A percentile compares a stretch with the other conserved stretches of the same genome.
Evolutionary conservation across 2,329 filamentous ascomycete genomes (phyloP).

Genomic region (Phaeosphaeriaceae sp.): DNA sequence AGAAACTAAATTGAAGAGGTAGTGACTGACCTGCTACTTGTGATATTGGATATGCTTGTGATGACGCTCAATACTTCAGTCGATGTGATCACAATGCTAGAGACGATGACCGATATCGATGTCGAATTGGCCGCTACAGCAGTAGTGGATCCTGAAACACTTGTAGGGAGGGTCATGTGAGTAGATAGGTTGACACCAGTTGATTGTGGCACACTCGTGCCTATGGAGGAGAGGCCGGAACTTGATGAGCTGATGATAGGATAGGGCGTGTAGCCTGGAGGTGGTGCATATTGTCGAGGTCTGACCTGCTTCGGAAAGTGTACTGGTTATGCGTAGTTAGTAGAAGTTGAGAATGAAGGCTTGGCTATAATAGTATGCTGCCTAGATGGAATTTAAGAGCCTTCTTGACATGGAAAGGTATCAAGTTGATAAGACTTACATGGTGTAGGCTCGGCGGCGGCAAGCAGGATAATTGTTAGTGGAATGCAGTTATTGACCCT

Average conservation of each 20-base stretch:
- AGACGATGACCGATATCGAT: constrained; percentile 3
- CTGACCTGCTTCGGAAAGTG: constrained; percentile 21
- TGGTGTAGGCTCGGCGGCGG: constrained; percentile 17
- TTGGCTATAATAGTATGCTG: background rate
- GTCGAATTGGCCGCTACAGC: background rate
- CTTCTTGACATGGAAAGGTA: background rate
- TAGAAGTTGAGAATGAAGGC: background rate
- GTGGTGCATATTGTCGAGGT: constrained; percentile 26
- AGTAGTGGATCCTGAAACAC: background rate
- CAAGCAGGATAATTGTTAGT: constrained; percentile 16
- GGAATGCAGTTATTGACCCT: constrained; percentile 22
- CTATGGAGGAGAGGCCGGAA: constrained; percentile 4
- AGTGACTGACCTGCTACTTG: constrained; percentile 18
- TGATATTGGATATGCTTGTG: background rate
- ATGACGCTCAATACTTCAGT: background rate
- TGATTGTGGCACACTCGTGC: constrained; percentile 5
- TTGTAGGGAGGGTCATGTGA: constrained; percentile 7
- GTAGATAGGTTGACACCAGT: constrained; percentile 13
- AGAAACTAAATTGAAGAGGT: background rate
- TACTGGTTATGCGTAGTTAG: constrained; percentile 10
- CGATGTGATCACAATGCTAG: constrained; percentile 14
- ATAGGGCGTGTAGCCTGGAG: constrained; percentile 20
- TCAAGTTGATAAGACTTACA: constrained; percentile 16
- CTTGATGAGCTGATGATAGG: constrained; percentile 11
- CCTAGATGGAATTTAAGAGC: background rate